phyloP scores from a whole-genome alignment of 2,329 filamentous ascomycete species.

The Plectosphaerella sp. region DNA sequence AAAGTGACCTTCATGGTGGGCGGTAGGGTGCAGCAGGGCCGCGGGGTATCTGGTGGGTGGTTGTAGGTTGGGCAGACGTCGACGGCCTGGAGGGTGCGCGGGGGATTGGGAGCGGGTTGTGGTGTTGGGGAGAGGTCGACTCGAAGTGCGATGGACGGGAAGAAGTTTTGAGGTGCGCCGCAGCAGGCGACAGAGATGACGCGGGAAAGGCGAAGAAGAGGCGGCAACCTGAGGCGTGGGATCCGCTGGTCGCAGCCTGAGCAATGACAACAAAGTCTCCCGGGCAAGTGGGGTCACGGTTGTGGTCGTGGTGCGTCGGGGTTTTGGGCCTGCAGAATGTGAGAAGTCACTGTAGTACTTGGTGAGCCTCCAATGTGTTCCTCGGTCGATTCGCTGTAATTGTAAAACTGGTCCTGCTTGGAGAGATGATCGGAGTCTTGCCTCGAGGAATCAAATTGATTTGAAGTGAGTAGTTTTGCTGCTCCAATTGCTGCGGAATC shows the following conservation, averaged over 20 bases:
- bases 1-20: constrained; percentile 65
- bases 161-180: constrained; percentile 1
- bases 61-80: constrained; percentile 1
- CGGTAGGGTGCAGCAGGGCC: constrained; percentile 28
- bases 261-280: no score
- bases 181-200: constrained; percentile 3
- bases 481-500: no score
- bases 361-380: no score
- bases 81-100: neutral
- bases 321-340: no score
- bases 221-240: no score
- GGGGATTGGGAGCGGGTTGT: neutral
- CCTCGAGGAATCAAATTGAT: no score
- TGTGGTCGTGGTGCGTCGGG: neutral
- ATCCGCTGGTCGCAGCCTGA: no score
- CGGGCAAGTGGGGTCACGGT: neutral
- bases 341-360: no score
- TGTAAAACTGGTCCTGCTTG: no score
- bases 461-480: no score
- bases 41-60: constrained; percentile 4
- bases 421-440: no score
- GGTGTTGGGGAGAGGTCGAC: neutral
- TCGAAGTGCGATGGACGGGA: neutral
- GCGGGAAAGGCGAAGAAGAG: neutral
- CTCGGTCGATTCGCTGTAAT: no score